Percentiles rank a stretch among this genome's conserved stretches.
phyloP scores from a whole-genome alignment of 1,139 yeast species.

The Scheffersomyces titani region DNA sequence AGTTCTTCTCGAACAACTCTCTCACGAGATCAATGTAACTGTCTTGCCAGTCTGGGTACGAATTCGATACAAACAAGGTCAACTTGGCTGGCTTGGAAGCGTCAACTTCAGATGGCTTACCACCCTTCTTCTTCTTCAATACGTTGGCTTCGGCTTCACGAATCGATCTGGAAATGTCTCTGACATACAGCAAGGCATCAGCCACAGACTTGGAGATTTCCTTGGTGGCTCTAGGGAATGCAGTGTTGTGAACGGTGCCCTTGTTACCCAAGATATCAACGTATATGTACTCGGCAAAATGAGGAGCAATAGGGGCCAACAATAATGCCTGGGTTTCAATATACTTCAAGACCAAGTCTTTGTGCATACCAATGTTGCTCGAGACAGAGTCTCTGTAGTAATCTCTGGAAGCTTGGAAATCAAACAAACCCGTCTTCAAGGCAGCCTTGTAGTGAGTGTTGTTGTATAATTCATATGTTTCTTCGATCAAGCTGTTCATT shows the following conservation, averaged over 20 bases:
- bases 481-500: slow-evolving; percentile 79
- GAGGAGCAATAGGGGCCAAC: slow-evolving; percentile 93
- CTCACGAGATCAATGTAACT: slow-evolving; percentile 82
- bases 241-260: slow-evolving; percentile 68
- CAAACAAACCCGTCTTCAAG: slow-evolving; percentile 87
- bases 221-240: slow-evolving; percentile 73
- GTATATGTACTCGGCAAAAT: slow-evolving; percentile 88
- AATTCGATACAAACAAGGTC: slow-evolving; percentile 68
- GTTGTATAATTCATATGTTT: slow-evolving; percentile 68
- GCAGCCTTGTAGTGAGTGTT: slow-evolving; percentile 85
- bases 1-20: slow-evolving; percentile 66
- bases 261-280: slow-evolving; percentile 68
- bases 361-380: slow-evolving; percentile 70
- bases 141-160: slow-evolving; percentile 92
- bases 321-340: slow-evolving; percentile 84
- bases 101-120: slow-evolving; percentile 72
- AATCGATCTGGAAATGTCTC: slow-evolving; percentile 74
- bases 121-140: slow-evolving; percentile 89
- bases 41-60: slow-evolving; percentile 98
- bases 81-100: slow-evolving; percentile 70
- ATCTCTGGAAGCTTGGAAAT: slow-evolving; percentile 93
- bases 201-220: slow-evolving; percentile 62
- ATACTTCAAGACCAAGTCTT: slow-evolving; percentile 75
- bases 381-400: slow-evolving; percentile 85
- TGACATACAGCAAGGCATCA: slow-evolving; percentile 77